Evolutionary conservation across 2,329 filamentous ascomycete genomes (phyloP).

Genomic region (Fragosphaeria purpurea): DNA sequence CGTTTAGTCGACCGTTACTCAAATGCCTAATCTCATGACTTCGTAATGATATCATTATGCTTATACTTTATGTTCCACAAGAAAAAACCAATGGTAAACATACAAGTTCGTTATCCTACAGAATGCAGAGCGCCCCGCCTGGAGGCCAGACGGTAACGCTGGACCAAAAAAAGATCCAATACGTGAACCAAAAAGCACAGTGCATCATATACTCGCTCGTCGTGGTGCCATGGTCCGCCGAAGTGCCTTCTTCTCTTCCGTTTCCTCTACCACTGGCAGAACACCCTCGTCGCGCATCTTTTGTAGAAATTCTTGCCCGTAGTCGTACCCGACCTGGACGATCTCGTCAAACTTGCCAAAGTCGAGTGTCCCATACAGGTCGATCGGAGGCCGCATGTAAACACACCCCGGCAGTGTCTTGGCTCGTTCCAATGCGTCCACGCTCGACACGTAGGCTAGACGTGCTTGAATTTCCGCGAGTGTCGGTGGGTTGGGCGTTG

Average conservation of each 20-base stretch:
- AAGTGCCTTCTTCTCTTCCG: constrained; percentile 66
- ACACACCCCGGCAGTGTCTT: constrained; percentile 85
- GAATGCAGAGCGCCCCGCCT: too few species aligned
- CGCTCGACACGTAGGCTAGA: constrained; percentile 87
- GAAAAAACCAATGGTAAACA: too few species aligned
- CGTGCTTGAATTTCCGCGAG: constrained; percentile 92
- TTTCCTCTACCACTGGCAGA: constrained; percentile 59
- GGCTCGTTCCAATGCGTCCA: constrained; percentile 86
- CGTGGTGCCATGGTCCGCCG: constrained; percentile 70
- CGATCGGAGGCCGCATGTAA: constrained; percentile 94
- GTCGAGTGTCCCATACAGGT: constrained; percentile 85
- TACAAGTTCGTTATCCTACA: too few species aligned
- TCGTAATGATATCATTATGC: too few species aligned
- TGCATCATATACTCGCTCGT: constrained; percentile 58
- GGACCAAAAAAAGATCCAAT: too few species aligned
- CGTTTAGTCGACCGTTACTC: too few species aligned
- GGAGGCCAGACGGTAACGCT: too few species aligned
- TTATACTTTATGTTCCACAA: too few species aligned
- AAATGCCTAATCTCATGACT: too few species aligned
- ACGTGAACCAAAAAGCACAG: too few species aligned
- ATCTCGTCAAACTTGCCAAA: constrained; percentile 98
- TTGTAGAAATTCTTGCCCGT: constrained; percentile 69
- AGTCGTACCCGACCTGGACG: constrained; percentile 78
- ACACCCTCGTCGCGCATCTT: constrained; percentile 69
- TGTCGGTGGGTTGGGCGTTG: constrained; percentile 82